Conservation (phyloP, 2,329 filamentous ascomycete species). For the Pleomassaria siparia region DNA sequence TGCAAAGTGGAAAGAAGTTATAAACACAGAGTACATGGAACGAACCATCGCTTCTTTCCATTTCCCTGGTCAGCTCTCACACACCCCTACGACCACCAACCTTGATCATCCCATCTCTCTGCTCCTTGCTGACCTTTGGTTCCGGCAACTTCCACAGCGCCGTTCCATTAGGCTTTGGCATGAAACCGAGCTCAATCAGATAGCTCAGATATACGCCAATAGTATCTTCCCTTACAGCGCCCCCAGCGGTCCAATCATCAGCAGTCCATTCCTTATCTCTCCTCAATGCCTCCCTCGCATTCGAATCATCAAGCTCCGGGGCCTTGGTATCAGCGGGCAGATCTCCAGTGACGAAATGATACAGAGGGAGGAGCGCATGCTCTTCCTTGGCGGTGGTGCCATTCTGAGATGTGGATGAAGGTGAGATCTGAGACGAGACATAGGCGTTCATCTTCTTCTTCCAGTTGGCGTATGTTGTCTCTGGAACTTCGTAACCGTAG, state of each 20-base stretch:
- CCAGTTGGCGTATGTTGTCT: conserved; percentile 71
- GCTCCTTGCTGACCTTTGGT: conserved; percentile 48
- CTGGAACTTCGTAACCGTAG: conserved; percentile 72
- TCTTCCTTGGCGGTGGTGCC: no score
- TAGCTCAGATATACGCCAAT: conserved; percentile 67
- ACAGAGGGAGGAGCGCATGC: conserved; percentile 69
- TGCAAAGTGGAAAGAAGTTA: no score
- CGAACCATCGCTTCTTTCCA: no score
- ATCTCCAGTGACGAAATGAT: conserved; percentile 71
- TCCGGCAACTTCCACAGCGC: conserved; percentile 47
- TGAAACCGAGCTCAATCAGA: conserved; percentile 64
- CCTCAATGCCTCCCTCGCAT: conserved; percentile 66
- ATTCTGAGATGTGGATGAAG: conserved; percentile 49
- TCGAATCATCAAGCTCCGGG: conserved; percentile 72
- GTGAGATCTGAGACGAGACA: conserved; percentile 56
- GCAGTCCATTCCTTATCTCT: conserved; percentile 49
- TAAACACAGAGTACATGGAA: no score
- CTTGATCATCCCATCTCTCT: conserved; percentile 52
- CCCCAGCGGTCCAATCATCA: conserved; percentile 59
- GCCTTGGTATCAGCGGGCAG: conserved; percentile 70
- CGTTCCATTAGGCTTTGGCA: conserved; percentile 49
- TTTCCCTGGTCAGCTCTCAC: background rate
- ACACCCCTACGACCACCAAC: conserved; percentile 55
- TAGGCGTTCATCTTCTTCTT: conserved; percentile 66
- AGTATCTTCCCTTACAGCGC: conserved; percentile 60